Percentiles rank a stretch among this genome's conserved stretches.
Evolutionary conservation across 148 eudicot species (phyloP).

Genomic region (Salicornia ramosissima): DNA sequence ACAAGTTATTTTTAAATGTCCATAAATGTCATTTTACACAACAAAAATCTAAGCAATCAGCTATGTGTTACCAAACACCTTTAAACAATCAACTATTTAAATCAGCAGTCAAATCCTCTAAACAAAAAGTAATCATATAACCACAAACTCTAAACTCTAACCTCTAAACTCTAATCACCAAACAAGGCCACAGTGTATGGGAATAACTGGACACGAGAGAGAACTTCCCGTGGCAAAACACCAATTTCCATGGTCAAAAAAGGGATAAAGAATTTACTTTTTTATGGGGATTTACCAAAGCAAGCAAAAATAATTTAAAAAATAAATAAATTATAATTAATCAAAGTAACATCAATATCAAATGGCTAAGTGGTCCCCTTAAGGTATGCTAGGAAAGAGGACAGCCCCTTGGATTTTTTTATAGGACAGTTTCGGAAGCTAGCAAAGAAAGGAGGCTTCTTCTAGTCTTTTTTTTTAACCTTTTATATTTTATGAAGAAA

Average conservation of each 20-base stretch:
- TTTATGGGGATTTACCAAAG: slow-evolving; percentile 37
- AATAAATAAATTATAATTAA: background rate
- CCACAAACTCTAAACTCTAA: no score
- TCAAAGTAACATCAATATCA: background rate
- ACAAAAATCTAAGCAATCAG: no score
- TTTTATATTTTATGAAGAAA: background rate
- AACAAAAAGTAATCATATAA: no score
- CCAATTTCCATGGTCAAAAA: slow-evolving; percentile 40
- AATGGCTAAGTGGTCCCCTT: slow-evolving; percentile 21
- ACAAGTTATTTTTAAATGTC: no score
- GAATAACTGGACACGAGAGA: slow-evolving; percentile 16
- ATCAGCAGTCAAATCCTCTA: no score
- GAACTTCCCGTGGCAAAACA: slow-evolving; percentile 20
- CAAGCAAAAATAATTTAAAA: slow-evolving; percentile 19
- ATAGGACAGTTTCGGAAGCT: slow-evolving; percentile 26
- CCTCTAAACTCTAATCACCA: no score
- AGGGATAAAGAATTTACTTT: slow-evolving; percentile 25
- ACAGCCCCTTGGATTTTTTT: slow-evolving; percentile 29
- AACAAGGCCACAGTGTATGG: no score
- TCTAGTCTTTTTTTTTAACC: background rate
- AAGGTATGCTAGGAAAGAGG: slow-evolving; percentile 18
- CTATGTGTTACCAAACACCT: no score
- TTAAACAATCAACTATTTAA: no score
- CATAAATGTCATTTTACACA: no score
- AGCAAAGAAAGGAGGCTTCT: slow-evolving; percentile 22